Base-by-base conservation (phyloP, 129 eudicot species). In the Centrapalus pauciflorus region DNA sequence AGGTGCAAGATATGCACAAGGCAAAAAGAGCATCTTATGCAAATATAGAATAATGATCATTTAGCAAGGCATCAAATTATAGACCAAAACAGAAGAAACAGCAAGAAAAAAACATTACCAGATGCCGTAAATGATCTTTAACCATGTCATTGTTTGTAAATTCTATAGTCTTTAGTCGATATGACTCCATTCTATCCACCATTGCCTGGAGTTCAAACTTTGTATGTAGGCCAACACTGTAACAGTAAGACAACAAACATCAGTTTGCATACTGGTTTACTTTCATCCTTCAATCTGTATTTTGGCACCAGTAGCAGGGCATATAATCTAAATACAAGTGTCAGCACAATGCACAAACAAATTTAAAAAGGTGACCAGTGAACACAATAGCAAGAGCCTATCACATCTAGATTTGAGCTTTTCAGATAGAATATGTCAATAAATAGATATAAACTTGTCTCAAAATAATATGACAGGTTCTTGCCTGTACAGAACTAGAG, bases 211-310 rank as follows among this genome's bases (percentile, higher is more conserved):
- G 94, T 77, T 94, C 97, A 55, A 66, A 69, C 67, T 74, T 76
- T 46, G 85, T 94, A 81, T 89, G 99, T 68, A 89, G 88, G 9
- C 99, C 99, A 80, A 94, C 99, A 79, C 98, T 92, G 84, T 74
- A 74, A 41, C 61, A 75, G 64, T 55, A 76, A 72, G 64, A 38
- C 60, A 24, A 70, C n/a, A 55, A 51, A 60, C 55, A 25, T 26
- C 10, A 10, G 52, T 7, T 45, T 0, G 33, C 12, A 55, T n/a
- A 34, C 30, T 32, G 13, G 16, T 12, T 65, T 49, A 4, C 20
- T 33, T 54, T 12, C 19, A 41, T 27, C 11, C 50, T 38, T 19
- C 10, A 19, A 2, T 28, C 63, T 11, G n/a, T 26, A 13, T 25
- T 5, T 25, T n/a, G 7, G 21, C 7, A 56, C 62, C 19, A n/a